Evolutionary conservation across 345 rosid species (phyloP).

Genomic region (Adansonia digitata): DNA sequence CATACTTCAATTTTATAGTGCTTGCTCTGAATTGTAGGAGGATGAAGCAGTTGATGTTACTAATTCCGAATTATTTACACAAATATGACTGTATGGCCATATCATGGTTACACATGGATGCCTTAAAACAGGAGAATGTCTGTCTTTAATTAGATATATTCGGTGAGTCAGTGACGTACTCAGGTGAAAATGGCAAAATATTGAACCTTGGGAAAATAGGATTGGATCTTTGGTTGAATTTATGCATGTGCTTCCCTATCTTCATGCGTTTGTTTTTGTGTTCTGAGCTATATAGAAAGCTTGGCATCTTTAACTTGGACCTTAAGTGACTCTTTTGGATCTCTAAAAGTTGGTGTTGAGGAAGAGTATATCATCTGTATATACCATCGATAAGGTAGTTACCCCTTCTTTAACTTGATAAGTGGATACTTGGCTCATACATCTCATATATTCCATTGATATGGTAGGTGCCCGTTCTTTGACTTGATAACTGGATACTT

Average conservation of each 20-base stretch:
- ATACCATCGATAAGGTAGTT: too few relatives aligned
- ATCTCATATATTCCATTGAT: too few relatives aligned
- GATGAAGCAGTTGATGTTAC: background rate
- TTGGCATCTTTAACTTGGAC: background rate
- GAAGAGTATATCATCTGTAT: too few relatives aligned
- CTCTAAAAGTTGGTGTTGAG: background rate
- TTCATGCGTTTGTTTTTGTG: background rate
- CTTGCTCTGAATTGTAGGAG: background rate
- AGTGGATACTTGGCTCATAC: too few relatives aligned
- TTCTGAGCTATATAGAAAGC: background rate
- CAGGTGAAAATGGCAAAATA: background rate
- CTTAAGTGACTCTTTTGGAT: too few relatives aligned
- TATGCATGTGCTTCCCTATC: too few relatives aligned
- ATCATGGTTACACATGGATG: background rate
- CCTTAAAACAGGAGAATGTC: background rate
- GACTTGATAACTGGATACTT: too few relatives aligned
- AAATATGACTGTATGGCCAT: background rate
- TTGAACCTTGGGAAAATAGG: background rate
- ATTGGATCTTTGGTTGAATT: background rate
- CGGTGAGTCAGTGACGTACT: too few relatives aligned
- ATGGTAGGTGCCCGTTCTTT: too few relatives aligned
- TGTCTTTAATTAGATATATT: background rate
- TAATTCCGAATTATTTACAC: background rate
- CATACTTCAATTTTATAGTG: background rate
- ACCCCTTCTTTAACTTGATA: background rate